Base-by-base conservation (phyloP, 2,329 filamentous ascomycete species). In the Mycocentrospora acerina region DNA sequence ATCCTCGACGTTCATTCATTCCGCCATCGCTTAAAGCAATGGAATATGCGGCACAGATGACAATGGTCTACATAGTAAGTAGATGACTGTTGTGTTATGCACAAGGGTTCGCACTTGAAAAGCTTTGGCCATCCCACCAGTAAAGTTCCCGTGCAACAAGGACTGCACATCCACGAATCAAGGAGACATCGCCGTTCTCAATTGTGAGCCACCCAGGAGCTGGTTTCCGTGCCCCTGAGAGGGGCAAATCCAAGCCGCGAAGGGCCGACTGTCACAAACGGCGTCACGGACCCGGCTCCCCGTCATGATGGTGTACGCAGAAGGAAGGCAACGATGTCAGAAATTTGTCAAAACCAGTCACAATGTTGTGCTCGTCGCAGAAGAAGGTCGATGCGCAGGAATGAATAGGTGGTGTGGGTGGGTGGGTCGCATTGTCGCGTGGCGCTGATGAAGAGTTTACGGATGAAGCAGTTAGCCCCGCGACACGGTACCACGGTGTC, bases 71-170 rank as follows among this genome's bases (percentile, higher is more conserved):
- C 32, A 35, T 11, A 24, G 28, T 39, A 31, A 40, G 40, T 33
- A 46, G 30, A 43, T 43, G 39, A 50, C 44, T 49, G 44, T 43
- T 24, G 33, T 40, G 42, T 45, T 51, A 57, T 54, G 53, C 53
- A 39, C 51, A 37, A 37, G 46, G 48, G 44, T 46, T 44, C 46
- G 48, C 50, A 42, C 37, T 47, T 43, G 44, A 36, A 34, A 38
- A 53, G 62, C 62, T 60, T 48, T 49, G 59, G 48, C 60, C 62
- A 55, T 35, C 32, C 38, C 29, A 37, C 35, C 44, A 41, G 41
- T 42, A 54, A 44, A 45, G 41, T 52, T 52, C 49, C 54, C 36
- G 53, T 53, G 60, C 56, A 59, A 53, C 47, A 57, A 51, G 57
- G 55, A 60, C 40, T 43, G 36, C 35, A 50, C 39, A 40, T 47